A percentile compares a stretch with the other conserved stretches of the same genome.
Evolutionary conservation across 768 basidiomycete species (phyloP).

Genomic region (Lactarius hengduanensis): DNA sequence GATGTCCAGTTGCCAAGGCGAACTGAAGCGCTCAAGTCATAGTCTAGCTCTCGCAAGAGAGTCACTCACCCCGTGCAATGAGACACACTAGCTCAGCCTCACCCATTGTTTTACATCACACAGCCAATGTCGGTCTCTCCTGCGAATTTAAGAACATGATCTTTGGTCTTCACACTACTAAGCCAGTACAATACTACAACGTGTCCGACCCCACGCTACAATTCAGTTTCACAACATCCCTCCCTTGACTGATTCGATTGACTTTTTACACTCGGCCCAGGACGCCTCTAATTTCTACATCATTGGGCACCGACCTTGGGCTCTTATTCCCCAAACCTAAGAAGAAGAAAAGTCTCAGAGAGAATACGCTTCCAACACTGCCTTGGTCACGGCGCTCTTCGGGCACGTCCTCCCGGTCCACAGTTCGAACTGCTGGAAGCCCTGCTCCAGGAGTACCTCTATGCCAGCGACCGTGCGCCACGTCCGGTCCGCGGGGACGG

Average conservation of each 20-base stretch:
- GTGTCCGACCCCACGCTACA: background rate
- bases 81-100: too few species aligned
- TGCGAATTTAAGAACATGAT: background rate
- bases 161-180: background rate
- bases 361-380: conserved; percentile 49
- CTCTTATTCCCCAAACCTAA: background rate
- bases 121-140: background rate
- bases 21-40: too few species aligned
- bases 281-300: background rate
- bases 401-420: conserved; percentile 78
- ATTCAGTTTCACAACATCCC: background rate
- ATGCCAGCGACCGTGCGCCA: conserved; percentile 80
- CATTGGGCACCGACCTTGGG: background rate
- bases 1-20: background rate
- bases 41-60: too few species aligned
- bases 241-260: background rate
- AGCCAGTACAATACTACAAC: background rate
- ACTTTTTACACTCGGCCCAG: background rate
- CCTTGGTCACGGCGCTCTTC: conserved; percentile 42
- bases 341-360: background rate
- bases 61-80: too few species aligned
- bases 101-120: background rate
- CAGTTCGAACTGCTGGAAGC: conserved; percentile 76
- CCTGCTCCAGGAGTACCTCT: conserved; percentile 86
- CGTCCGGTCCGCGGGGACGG: conserved; percentile 36